Evolutionary conservation across 495 filamentous ascomycete genomes (phyloP), one percentile per base, ranked within the genome.

Genomic region (Tuber magnatum): DNA sequence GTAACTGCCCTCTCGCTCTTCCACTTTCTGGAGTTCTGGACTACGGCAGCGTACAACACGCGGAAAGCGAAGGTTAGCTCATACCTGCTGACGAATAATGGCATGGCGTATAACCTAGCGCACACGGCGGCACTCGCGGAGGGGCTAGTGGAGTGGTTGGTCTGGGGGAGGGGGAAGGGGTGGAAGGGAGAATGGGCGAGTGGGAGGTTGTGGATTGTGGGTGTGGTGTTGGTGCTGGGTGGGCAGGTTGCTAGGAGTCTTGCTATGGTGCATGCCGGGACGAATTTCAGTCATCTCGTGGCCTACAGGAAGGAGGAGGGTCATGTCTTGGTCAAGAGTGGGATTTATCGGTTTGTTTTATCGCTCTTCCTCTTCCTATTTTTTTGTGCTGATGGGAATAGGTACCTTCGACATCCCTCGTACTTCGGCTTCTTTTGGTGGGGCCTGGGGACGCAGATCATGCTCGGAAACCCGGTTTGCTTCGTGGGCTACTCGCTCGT

Each of bases 371-470:
- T 24, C 22, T n/a, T 0, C 16, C 18, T 6, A 1, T 24, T 39
- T 51, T 32, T 10, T 35, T 18, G 10, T 32, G 35, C 24, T 71
- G 32, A 41, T 94, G 94, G 2, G 82, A 88, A 89, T 68, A 82
- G 80, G 14, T 77, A 86, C 44, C 82, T 97, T 70, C 85, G 95
- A 9, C 95, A 99, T 83, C 95, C 95, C 70, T 90, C 90, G 65
- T 99, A 99, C 82, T 97, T 97, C 84, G 95, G 95, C 2, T 99
- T 96, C 84, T 99, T 97, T 82, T 98, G 93, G 91, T 99, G 94
- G 94, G 93, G 91, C 0, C 74, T 98, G n/a, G 95, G 95, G 2
- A 97, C 93, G 56, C 95, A 99, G 86, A 79, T 98, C 73, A 89
- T 96, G 41, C 85, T 97, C 74, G 94, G 94, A 44, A 99, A 99